Percentiles rank a stretch among this genome's conserved stretches.
These are phyloP conservation scores for Nepenthes alata DNA, from an alignment of 179 eudicot species.

Conservation along the genomic window DNA sequence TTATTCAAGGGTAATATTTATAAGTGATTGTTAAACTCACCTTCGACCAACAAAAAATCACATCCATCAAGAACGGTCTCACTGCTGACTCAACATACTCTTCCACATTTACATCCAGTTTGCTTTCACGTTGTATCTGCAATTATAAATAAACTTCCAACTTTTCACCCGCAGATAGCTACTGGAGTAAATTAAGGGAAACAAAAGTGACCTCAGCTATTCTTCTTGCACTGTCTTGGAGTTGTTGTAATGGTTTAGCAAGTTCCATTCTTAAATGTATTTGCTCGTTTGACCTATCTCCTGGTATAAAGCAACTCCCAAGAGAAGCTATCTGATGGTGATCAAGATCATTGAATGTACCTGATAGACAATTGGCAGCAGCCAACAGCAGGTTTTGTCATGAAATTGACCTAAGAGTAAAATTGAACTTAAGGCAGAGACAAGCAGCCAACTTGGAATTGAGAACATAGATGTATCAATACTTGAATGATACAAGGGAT, in stretches of 20 bases:
- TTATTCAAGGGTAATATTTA: background rate
- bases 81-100: slow-evolving; percentile 88
- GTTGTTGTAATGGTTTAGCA: slow-evolving; percentile 84
- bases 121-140: slow-evolving; percentile 97
- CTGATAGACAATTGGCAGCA: slow-evolving; percentile 27
- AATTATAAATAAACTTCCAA: slow-evolving; percentile 7
- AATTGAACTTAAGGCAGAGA: background rate
- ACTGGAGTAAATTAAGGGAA: background rate
- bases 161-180: background rate
- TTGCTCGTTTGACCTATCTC: slow-evolving; percentile 79
- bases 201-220: slow-evolving; percentile 63
- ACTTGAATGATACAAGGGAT: too few relatives aligned
- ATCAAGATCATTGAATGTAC: slow-evolving; percentile 96
- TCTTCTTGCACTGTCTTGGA: slow-evolving; percentile 92
- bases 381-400: background rate
- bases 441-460: background rate
- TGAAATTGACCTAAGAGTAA: background rate
- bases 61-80: slow-evolving; percentile 95
- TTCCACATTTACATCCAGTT: slow-evolving; percentile 75
- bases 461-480: too few relatives aligned
- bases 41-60: slow-evolving; percentile 97
- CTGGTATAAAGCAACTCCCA: slow-evolving; percentile 92
- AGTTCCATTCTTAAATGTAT: slow-evolving; percentile 85
- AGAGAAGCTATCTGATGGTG: slow-evolving; percentile 96
- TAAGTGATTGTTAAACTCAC: slow-evolving; percentile 16